phyloP scores from a whole-genome alignment of 805 yeast species.

The Metschnikowia anglica region DNA sequence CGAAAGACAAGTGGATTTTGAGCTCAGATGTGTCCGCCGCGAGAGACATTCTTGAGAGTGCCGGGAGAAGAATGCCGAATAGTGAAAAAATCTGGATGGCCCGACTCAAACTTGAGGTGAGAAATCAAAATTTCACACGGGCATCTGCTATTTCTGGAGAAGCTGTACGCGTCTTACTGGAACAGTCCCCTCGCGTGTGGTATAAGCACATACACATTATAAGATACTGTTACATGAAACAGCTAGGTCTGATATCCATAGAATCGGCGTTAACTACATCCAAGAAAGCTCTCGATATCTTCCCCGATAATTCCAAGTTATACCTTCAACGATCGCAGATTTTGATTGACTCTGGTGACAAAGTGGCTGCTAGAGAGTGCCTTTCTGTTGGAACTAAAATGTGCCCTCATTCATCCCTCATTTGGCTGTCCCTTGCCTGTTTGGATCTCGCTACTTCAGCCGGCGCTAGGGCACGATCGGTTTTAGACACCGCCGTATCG shows the following conservation, averaged over 20 bases:
- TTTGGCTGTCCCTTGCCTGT: conserved; percentile 58
- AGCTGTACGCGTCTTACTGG: conserved; percentile 14
- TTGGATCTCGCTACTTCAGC: conserved; percentile 43
- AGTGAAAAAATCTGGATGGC: conserved; percentile 69
- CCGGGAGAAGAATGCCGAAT: conserved; percentile 43
- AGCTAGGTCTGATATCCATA: conserved; percentile 10
- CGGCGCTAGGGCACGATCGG: conserved; percentile 63
- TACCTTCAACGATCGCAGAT: conserved; percentile 63
- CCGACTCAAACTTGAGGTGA: conserved; percentile 60
- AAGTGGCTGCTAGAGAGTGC: conserved; percentile 45
- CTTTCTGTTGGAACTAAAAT: conserved; percentile 49
- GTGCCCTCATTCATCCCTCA: conserved; percentile 40
- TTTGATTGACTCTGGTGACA: conserved; percentile 31
- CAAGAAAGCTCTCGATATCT: conserved; percentile 48
- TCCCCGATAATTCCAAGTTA: conserved; percentile 52
- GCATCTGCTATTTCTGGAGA: conserved; percentile 37
- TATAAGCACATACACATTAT: conserved; percentile 56
- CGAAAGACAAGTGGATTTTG: conserved; percentile 63
- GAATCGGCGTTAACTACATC: conserved; percentile 27
- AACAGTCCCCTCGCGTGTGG: conserved; percentile 52
- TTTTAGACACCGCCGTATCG: conserved; percentile 64
- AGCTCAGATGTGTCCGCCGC: conserved; percentile 52
- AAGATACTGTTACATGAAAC: conserved; percentile 35
- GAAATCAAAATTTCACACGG: conserved; percentile 28
- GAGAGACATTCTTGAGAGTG: conserved; percentile 49